Base-by-base conservation (phyloP, 257 asterid species). In the Linaria vulgaris region DNA sequence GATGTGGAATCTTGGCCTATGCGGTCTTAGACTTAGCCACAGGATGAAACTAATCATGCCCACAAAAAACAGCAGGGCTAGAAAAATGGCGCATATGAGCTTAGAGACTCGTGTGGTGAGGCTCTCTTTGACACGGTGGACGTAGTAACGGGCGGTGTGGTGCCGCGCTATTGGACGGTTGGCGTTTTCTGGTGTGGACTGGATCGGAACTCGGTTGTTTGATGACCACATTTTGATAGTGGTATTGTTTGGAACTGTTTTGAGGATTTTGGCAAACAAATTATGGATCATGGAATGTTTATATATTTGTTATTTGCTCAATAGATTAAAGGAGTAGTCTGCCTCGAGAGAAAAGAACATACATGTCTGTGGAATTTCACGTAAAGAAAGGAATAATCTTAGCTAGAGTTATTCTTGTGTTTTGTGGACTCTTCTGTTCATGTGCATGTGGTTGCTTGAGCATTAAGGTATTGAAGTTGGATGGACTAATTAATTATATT, bases 1-100 rank as follows among this genome's bases (percentile, higher is more conserved):
- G 66, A 87, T 27, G 80, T 68, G 79, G 78, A 94, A 74, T 9
- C 95, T 58, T 44, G 99, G 99, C 25, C 97, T 70, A 72, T 94
- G 99, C 30, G 99, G 99, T 15, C 97, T 90, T 19, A 94, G 65
- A 59, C 95, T 86, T 39, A 90, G 86, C 94, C 96, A 94, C 20
- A 94, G 68, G 34, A 94, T 94, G 88, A 94, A 94, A 0, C 82
- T 17, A 59, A 89, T 81, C 56, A 87, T 63, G 49, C 96, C 97
- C 0, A 82, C 51, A 1, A 90, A 60, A 48, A 83, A 80, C 21
- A 94, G 88, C 14, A 87, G 76, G 55, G 75, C 64, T 34, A 94
- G 39, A 24, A 90, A 73, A 15, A 90, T 56, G 59, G 97, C 53
- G 56, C 99, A 94, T 0, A 90, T 59, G 4, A 94, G 79, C 63